These are phyloP conservation scores for Trichoderma hamatum DNA, from an alignment of 2,329 filamentous ascomycete species.

Conservation along the genomic window DNA sequence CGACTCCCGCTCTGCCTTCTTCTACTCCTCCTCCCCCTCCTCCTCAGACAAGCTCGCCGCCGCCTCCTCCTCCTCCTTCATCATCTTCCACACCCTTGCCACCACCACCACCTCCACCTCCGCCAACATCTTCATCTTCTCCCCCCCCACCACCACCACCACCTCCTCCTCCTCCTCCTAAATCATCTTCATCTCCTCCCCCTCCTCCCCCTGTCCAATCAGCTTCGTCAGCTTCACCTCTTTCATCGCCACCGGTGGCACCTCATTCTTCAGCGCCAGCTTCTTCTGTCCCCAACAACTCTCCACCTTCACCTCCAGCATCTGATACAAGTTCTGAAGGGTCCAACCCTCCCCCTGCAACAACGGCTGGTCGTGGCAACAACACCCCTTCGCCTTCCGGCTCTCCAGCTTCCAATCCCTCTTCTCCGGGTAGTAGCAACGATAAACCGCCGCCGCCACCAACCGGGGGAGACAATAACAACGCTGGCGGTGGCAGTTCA, in stretches of 20 bases:
- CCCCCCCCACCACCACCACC: background rate
- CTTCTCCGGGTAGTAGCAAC: background rate
- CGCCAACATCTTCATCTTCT: background rate
- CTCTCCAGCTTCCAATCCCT: background rate
- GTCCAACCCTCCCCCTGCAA: background rate
- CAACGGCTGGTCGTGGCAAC: background rate
- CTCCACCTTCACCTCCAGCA: background rate
- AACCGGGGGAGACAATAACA: background rate
- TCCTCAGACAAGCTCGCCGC: background rate
- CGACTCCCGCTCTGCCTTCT: background rate
- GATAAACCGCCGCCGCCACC: background rate
- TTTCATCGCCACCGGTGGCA: background rate
- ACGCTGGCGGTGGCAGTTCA: background rate
- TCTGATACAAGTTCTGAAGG: background rate
- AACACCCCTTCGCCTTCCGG: background rate
- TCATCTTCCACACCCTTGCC: background rate
- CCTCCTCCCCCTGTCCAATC: background rate
- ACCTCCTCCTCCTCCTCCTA: background rate
- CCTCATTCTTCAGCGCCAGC: background rate
- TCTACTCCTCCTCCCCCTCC: slow-evolving; percentile 16
- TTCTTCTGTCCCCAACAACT: background rate
- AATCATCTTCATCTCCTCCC: background rate
- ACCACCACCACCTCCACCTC: background rate
- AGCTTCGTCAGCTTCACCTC: background rate
- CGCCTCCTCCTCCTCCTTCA: background rate